Evolutionary conservation across 2,329 filamentous ascomycete genomes (phyloP), one percentile per base, ranked within the genome.

Genomic region (Fusarium solani-melongenae): DNA sequence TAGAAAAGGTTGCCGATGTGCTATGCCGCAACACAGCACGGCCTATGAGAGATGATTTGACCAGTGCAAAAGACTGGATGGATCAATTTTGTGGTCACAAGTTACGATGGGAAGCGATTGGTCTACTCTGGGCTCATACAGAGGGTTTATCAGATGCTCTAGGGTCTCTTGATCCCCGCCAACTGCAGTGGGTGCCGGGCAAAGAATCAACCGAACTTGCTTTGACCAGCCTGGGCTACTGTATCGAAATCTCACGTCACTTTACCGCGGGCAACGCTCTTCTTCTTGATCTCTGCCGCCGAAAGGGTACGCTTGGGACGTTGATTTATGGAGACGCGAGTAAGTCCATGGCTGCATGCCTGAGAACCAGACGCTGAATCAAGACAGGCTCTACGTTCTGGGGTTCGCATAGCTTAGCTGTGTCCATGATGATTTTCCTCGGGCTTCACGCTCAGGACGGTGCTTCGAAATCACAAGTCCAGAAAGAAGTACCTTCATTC

Each of bases 21-120:
- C 67, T 86, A 17, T 85, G 81, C 38, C 66, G 71, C 27, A 86
- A 86, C 60, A 85, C 83, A 0, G 71, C 79, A 6, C 81, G 75
- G 20, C 80, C 81, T 0, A 79, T 86, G 20, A 70, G 67, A 0
- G 83, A 86, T 22, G 76, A 82, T 1, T 78, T 82, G 14, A 67
- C 76, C 1, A 77, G 79, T 20, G 70, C 82, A 0, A 68, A 81
- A 12, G 74, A 74, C 17, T 87, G 84, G 84, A 72, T 83, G 2
- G 74, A 72, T 1, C 83, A 85, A 53, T 84, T 86, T 62, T 79
- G 77, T 1, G 85, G 84, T 0, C 71, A 70, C 0, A 81, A 82
- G 9, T 70, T 85, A 29, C 78, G 85, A 12, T 87, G 85, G 85
- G 85, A 87, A 65, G 81, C 83, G 0, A 61, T 87, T 6, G 84